These are phyloP conservation scores for Clavulina sp. DNA, from an alignment of 768 basidiomycete genomes.

Conservation along the genomic window DNA sequence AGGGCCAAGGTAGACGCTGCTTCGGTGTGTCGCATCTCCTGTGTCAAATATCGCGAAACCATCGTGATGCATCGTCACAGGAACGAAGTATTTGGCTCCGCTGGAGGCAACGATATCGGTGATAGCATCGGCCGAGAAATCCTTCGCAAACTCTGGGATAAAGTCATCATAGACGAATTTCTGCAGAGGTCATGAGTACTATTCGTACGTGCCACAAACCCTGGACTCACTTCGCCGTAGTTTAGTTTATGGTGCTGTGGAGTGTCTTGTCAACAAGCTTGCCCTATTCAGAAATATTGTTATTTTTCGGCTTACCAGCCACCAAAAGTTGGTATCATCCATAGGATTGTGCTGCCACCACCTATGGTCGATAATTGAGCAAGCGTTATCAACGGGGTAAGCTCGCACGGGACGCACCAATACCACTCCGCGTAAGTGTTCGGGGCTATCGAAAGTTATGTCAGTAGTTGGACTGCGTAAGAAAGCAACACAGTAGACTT, in stretches of 20 bases:
- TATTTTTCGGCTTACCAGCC: no score
- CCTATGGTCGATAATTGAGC: conserved; percentile 18
- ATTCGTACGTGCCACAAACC: no score
- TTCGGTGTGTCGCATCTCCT: conserved; percentile 32
- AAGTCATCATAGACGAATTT: conserved; percentile 40
- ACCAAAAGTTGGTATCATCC: conserved; percentile 25
- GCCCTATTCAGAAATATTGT: no score
- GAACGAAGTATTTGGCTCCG: conserved; percentile 44
- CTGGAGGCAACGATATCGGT: conserved; percentile 34
- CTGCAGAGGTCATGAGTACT: no score
- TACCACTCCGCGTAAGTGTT: conserved; percentile 51
- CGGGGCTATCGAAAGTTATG: background rate
- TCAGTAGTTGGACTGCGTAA: background rate
- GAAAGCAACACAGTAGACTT: background rate
- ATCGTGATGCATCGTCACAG: conserved; percentile 44
- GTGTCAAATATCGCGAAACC: conserved; percentile 42
- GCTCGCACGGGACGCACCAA: conserved; percentile 19
- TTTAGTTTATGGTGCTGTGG: no score
- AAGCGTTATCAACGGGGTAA: background rate
- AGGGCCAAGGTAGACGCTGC: conserved; percentile 30
- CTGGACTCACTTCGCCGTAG: no score
- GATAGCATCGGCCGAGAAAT: conserved; percentile 38
- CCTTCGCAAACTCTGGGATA: conserved; percentile 33
- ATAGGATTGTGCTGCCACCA: no score
- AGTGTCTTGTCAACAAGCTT: no score